Evolutionary conservation across 169 alveolate species (phyloP).

Genomic region (Miamiensis avidus): DNA sequence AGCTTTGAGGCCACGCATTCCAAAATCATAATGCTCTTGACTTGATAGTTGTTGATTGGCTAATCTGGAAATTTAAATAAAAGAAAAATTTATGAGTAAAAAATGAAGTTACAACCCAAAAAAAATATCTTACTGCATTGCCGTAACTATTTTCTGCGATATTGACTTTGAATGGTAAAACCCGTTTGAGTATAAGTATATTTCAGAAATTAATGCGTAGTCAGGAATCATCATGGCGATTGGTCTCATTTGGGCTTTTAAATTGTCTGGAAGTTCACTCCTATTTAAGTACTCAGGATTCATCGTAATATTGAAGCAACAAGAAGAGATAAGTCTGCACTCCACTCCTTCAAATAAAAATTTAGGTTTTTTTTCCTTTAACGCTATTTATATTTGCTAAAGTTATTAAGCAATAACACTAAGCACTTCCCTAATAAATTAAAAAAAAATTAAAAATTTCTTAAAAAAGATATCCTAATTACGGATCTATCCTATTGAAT

Average conservation of each 20-base stretch:
- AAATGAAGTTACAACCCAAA: too few relatives aligned
- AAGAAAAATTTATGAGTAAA: too few relatives aligned
- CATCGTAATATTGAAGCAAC: conserved; percentile 88
- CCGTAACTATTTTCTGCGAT: conserved; percentile 91
- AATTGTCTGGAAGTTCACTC: conserved; percentile 90
- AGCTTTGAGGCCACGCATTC: conserved; percentile 56
- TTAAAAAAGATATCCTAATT: too few relatives aligned
- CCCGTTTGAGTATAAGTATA: conserved; percentile 92
- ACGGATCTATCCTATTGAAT: conserved; percentile 86
- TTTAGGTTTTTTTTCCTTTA: conserved; percentile 67
- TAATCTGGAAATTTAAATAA: conserved; percentile 56
- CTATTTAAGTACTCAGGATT: conserved; percentile 94
- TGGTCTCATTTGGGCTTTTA: conserved; percentile 94
- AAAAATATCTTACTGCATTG: conserved; percentile 15
- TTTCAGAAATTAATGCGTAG: conserved; percentile 93
- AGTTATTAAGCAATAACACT: conserved; percentile 77
- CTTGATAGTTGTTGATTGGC: conserved; percentile 92
- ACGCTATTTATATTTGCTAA: conserved; percentile 73
- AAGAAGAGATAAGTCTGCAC: conserved; percentile 75
- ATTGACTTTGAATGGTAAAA: conserved; percentile 89
- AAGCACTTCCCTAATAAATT: conserved; percentile 57
- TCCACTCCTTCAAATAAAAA: conserved; percentile 70
- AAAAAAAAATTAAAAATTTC: too few relatives aligned
- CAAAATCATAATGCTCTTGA: conserved; percentile 91
- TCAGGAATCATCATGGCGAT: conserved; percentile 97